Percentiles rank a stretch among this genome's conserved stretches.
These are phyloP conservation scores for Nakazawaea molendinolei DNA, from an alignment of 805 yeast genomes.

Conservation along the genomic window DNA sequence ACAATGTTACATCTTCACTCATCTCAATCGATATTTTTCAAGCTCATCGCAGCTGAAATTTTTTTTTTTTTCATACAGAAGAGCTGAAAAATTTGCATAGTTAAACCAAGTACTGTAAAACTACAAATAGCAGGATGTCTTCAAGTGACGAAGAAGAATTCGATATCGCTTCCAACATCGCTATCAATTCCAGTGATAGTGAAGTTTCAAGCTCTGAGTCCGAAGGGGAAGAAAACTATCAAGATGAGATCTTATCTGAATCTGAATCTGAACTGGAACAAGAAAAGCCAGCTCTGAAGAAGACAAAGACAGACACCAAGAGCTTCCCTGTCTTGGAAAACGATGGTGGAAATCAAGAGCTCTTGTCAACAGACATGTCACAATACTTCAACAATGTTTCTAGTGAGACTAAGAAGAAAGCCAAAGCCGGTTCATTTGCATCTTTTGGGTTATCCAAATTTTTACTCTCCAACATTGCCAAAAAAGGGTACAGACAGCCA, in stretches of 20 bases:
- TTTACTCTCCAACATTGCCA: constrained; percentile 60
- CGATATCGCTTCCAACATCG: constrained; percentile 60
- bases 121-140: constrained; percentile 18
- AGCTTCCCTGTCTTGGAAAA: constrained; percentile 36
- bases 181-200: constrained; percentile 32
- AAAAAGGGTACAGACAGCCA: constrained; percentile 89
- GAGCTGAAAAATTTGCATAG: too few species aligned
- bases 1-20: too few species aligned
- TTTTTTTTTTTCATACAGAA: too few species aligned
- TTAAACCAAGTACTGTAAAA: too few species aligned
- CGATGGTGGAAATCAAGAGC: constrained; percentile 33
- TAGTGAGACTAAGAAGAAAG: constrained; percentile 44
- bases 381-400: constrained; percentile 30
- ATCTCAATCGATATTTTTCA: too few species aligned
- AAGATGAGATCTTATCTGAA: constrained; percentile 46
- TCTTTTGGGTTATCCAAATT: constrained; percentile 82
- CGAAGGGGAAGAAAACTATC: constrained; percentile 31
- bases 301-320: constrained; percentile 14
- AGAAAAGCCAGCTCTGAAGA: constrained; percentile 20
- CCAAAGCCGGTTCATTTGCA: constrained; percentile 77
- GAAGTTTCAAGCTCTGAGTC: constrained; percentile 17
- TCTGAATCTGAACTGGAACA: constrained; percentile 33
- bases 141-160: constrained; percentile 37
- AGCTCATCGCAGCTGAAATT: too few species aligned
- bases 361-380: constrained; percentile 21